Base-by-base conservation (phyloP, 176 grass and related monocot genomes). In the Oryza nivara region DNA sequence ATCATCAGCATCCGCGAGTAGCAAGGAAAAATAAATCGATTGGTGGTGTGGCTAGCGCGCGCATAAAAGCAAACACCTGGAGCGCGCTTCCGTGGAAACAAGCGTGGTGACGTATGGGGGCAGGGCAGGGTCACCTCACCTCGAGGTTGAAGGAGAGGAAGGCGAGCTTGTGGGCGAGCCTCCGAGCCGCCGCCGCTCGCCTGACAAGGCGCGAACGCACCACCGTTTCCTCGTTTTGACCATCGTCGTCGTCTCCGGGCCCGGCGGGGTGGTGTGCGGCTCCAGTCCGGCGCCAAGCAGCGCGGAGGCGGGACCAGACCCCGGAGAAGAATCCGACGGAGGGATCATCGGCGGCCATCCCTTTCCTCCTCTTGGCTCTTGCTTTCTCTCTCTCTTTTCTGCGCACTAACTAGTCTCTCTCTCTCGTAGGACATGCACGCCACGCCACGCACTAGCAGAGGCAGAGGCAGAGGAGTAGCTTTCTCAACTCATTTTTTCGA, bases 111-210 rank as follows among this genome's bases (percentile, higher is more conserved):
- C 49, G 15, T 12, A 54, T 16, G 51, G 51, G 51, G 16, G 52
- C 65, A 41, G 7, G 7, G 30, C 65, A 41, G 40, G 7, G 30
- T 32, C 30, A 32, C 30, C 30, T 66, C 47, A 87, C 85, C 85
- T 87, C 85, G 64, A 87, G 85, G 78, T 87, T 87, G 78, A 87
- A 75, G 78, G 85, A 87, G 71, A 81, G 48, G 78, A 87, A 74
- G 36, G 71, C 78, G 71, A 87, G 78, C 23, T 60, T 87, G 70
- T 78, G 71, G 0, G 61, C 85, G 71, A 87, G 13, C 52, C 68
- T 11, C 2, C 85, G 64, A 23, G 74, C 65, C 48, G 74, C 65
- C 74, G 22, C 48, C 16, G 83, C 83, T 30, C 85, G n/a, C 47
- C 25, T 67, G 16, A 70, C 78, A 5, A 81, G 45, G 34, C 78